Conservation (phyloP, 352 stramenopile species). For the Labyrinthula sp. region DNA sequence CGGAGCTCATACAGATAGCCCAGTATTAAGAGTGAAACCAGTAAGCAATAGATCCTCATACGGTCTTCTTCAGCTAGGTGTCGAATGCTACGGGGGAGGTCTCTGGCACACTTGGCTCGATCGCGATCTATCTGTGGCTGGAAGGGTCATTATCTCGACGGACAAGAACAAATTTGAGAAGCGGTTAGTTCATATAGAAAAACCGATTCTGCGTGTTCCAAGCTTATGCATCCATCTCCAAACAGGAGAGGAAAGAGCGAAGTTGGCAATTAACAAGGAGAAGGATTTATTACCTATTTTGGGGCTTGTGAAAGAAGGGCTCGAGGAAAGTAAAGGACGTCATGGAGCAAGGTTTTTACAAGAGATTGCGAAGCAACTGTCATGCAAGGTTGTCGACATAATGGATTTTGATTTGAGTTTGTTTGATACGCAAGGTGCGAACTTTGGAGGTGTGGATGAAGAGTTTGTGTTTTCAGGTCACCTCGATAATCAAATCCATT, state of each 20-base stretch:
- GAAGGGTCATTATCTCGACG: constrained; percentile 66
- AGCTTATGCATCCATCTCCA: constrained; percentile 92
- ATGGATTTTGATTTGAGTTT: constrained; percentile 76
- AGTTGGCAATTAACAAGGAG: constrained; percentile 85
- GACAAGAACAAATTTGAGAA: constrained; percentile 37
- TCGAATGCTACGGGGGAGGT: constrained; percentile 64
- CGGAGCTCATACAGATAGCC: constrained; percentile 80
- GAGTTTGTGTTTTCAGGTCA: constrained; percentile 88
- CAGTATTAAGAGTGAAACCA: constrained; percentile 82
- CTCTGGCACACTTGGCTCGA: constrained; percentile 97
- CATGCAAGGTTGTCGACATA: constrained; percentile 57
- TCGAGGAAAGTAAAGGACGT: constrained; percentile 41
- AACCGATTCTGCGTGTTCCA: constrained; percentile 77
- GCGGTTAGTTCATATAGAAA: constrained; percentile 64
- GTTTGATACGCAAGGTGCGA: constrained; percentile 76
- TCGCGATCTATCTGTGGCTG: constrained; percentile 72
- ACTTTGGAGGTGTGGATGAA: constrained; percentile 61
- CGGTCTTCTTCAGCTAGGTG: constrained; percentile 48
- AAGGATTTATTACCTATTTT: constrained; percentile 79
- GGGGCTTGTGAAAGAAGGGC: constrained; percentile 32
- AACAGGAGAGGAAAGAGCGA: constrained; percentile 48
- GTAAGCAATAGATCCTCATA: constrained; percentile 60
- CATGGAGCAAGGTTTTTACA: constrained; percentile 73
- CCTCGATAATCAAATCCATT: constrained; percentile 88
- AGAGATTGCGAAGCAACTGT: constrained; percentile 66